Evolutionary conservation across 306 rosid species (phyloP).

Genomic region (Prunus campanulata): DNA sequence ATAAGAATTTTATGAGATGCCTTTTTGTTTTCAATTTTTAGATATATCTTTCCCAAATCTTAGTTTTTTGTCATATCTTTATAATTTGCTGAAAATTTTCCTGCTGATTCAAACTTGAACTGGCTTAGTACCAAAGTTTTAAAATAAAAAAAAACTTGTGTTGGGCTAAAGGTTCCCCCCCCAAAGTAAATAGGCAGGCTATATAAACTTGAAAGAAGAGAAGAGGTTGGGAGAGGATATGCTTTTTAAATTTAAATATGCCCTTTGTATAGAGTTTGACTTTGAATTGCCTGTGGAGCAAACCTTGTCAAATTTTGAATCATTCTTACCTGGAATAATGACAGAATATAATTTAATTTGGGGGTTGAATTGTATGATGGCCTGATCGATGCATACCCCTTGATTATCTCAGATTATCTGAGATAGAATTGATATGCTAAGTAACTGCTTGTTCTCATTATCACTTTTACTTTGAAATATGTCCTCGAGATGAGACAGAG

Average conservation of each 20-base stretch:
- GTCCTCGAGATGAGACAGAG: neutral
- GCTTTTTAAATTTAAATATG: no score
- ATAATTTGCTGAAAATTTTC: neutral
- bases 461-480: neutral
- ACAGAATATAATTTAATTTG: neutral
- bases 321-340: neutral
- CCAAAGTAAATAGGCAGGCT: neutral
- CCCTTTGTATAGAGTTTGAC: neutral
- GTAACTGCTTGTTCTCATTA: neutral
- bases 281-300: no score
- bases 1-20: neutral
- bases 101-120: neutral
- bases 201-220: neutral
- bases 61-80: neutral
- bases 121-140: neutral
- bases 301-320: neutral
- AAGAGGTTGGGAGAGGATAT: neutral
- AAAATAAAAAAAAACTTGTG: no score
- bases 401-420: neutral
- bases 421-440: neutral
- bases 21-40: neutral
- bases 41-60: neutral
- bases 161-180: neutral
- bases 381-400: neutral
- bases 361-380: neutral